Evolutionary conservation across 164 flowering plant species (phyloP), one percentile per base, ranked within the genome.

Genomic region (Nymphaea colorata): DNA sequence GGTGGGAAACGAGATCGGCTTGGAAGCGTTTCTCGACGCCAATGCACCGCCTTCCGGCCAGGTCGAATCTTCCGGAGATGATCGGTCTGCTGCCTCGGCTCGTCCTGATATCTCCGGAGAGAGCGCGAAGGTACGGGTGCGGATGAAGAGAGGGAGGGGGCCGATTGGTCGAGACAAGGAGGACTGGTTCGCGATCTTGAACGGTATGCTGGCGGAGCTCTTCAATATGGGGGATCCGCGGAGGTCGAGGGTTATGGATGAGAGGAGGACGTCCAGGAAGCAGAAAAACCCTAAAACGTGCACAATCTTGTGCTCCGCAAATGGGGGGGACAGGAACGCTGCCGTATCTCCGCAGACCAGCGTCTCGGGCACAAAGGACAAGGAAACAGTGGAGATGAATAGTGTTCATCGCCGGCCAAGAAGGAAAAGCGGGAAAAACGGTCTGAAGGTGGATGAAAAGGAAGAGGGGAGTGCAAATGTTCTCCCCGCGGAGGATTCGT

Each of bases 141-240:
- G 15, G 57, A 15, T 51, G 57, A 51, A 51, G 57, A 25, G 36
- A 8, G 12, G 57, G 57, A 8, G 57, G 44, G 72, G 73, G 16
- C 18, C 4, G 43, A 65, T 41, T 69, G 63, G 44, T 60, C 25
- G 43, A 61, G 47, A 36, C 8, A 67, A 73, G 5, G 67, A 73
- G 2, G 74, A 79, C 42, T 76, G 71, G 77, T 70, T 70, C 14
- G 74, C 72, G 15, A 64, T 80, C n/a, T 72, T 84, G 81, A 80
- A 64, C 74, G 73, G 73, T 67, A 84, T 84, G 42, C 85, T 92
- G 4, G 72, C 86, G 2, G 90, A 89, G 79, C 94, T 92, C 44
- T 89, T 92, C 77, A 75, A 68, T 69, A 78, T 87, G 80, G 92
- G 82, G 59, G 79, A 79, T 4, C 43, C 74, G 7, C 70, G 66